These are phyloP conservation scores for Ophiostoma sp. DNA, from an alignment of 2,329 filamentous ascomycete species.

Conservation along the genomic window DNA sequence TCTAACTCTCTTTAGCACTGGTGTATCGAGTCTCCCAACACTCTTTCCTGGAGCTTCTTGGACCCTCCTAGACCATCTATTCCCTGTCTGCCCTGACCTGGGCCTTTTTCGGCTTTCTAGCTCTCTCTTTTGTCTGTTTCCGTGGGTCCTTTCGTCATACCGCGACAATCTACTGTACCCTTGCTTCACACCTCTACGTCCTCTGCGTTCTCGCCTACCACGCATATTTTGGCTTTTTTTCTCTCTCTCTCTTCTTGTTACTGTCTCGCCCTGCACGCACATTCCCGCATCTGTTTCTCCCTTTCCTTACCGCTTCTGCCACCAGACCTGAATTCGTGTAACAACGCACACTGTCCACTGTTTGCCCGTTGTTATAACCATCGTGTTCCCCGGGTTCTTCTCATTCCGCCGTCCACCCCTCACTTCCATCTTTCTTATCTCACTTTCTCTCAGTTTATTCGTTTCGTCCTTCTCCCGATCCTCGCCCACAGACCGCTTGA, in stretches of 20 bases:
- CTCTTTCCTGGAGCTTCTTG: neutral
- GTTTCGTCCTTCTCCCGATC: neutral
- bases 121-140: neutral
- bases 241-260: neutral
- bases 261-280: too few relatives aligned
- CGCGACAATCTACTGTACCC: neutral
- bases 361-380: neutral
- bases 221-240: neutral
- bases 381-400: neutral
- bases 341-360: neutral
- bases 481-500: neutral
- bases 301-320: constrained; percentile 1
- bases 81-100: neutral
- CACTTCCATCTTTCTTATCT: neutral
- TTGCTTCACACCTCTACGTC: neutral
- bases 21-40: too few relatives aligned
- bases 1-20: neutral
- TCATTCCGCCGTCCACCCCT: neutral
- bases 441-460: neutral
- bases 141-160: constrained; percentile 11
- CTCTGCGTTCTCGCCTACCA: neutral
- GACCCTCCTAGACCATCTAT: neutral
- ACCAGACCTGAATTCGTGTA: neutral
- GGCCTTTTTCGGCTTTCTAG: constrained; percentile 3
- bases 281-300: neutral